Conservation (phyloP, 2,329 filamentous ascomycete species). For the Alternaria panax region DNA sequence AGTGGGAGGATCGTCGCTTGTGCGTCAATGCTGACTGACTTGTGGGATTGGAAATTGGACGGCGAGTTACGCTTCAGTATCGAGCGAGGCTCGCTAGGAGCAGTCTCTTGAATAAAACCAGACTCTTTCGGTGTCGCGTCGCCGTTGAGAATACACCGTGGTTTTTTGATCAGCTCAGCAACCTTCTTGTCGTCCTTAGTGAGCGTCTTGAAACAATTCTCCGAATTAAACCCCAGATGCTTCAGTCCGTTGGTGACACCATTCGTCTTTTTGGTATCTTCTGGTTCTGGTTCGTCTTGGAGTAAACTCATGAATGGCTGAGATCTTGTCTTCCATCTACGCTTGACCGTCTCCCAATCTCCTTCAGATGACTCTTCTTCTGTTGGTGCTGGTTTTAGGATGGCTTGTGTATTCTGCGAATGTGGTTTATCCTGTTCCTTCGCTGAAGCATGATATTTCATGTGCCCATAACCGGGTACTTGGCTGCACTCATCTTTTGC, state of each 20-base stretch:
- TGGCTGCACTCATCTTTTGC: slow-evolving; percentile 8
- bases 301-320: neutral
- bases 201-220: neutral
- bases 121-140: neutral
- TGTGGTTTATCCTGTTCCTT: neutral
- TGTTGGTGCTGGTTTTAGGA: neutral
- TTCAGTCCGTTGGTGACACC: neutral
- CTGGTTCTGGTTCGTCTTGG: neutral
- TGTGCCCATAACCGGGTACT: slow-evolving; percentile 8
- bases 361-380: neutral
- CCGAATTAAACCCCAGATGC: neutral
- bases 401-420: neutral
- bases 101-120: neutral
- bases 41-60: neutral
- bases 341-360: neutral
- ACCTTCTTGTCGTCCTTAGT: neutral
- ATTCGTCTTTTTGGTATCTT: neutral
- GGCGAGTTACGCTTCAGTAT: neutral
- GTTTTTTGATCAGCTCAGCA: neutral
- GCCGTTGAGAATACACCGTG: neutral
- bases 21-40: neutral
- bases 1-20: neutral
- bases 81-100: neutral
- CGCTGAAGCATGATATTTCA: neutral
- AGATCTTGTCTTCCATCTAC: neutral